phyloP scores from a whole-genome alignment of 1,284 basidiomycete species.

The Amylostereum chailletii region DNA sequence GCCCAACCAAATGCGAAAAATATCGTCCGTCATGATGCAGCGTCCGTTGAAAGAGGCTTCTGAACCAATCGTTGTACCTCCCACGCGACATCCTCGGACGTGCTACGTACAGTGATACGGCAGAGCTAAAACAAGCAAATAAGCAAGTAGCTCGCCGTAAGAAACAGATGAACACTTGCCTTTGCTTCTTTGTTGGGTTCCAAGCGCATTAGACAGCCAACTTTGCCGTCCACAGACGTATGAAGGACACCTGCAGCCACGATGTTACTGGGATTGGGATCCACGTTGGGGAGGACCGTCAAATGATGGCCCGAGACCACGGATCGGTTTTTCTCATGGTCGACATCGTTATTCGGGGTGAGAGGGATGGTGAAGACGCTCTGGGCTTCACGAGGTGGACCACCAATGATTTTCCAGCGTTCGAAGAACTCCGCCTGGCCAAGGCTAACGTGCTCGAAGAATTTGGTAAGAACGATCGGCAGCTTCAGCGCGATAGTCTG shows the following conservation, averaged over 20 bases:
- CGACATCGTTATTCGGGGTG: constrained; percentile 60
- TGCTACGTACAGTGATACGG: constrained; percentile 90
- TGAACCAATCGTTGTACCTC: constrained; percentile 71
- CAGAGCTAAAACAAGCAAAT: constrained; percentile 54
- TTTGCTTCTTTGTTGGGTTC: constrained; percentile 96
- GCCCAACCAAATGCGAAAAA: constrained; percentile 1
- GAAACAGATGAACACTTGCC: constrained; percentile 33
- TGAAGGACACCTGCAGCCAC: constrained; percentile 93
- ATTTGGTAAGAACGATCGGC: constrained; percentile 85
- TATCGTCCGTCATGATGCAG: constrained; percentile 6
- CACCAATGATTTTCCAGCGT: constrained; percentile 96
- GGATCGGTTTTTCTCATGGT: constrained; percentile 64
- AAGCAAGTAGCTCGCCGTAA: constrained; percentile 1
- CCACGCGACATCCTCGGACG: constrained; percentile 84
- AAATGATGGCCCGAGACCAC: constrained; percentile 74
- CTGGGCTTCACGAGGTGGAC: constrained; percentile 88
- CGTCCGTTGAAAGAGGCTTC: constrained; percentile 32
- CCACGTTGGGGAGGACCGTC: constrained; percentile 71
- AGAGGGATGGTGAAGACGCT: constrained; percentile 77
- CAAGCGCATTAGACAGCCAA: constrained; percentile 86
- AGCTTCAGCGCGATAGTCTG: constrained; percentile 81
- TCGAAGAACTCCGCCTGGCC: constrained; percentile 88
- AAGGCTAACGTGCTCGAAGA: constrained; percentile 88
- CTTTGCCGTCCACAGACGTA: constrained; percentile 81
- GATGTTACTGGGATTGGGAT: constrained; percentile 81